phyloP scores from a whole-genome alignment of 163 green algal genomes.

The Botryococcus braunii region DNA sequence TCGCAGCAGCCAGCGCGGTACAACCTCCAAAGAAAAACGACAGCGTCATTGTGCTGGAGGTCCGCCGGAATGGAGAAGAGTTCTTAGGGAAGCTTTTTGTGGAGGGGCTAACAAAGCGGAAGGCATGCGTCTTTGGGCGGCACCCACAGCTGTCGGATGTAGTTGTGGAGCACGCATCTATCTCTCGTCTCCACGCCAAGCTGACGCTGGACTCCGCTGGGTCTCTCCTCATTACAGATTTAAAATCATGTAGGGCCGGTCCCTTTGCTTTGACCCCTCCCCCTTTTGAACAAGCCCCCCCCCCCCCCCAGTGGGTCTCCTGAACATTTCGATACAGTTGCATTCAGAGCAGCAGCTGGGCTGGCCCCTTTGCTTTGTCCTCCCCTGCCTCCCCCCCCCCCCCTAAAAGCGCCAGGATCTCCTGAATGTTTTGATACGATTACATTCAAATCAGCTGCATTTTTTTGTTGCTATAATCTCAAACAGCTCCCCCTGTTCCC shows the following conservation, averaged over 20 bases:
- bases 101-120: no score
- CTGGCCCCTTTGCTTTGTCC: not conserved
- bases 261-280: not conserved
- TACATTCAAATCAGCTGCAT: no score
- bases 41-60: no score
- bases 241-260: conserved; percentile 26
- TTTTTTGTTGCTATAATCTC: no score
- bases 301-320: not conserved
- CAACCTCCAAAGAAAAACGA: no score
- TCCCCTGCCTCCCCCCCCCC: not conserved
- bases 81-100: no score
- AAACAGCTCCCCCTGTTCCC: no score
- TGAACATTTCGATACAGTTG: not conserved
- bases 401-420: no score
- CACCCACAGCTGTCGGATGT: conserved; percentile 34
- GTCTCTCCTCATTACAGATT: conserved; percentile 46
- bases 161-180: conserved; percentile 49
- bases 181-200: conserved; percentile 50
- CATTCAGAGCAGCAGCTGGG: not conserved
- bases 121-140: conserved; percentile 45
- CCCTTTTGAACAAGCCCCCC: no score
- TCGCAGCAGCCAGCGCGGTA: no score
- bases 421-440: no score
- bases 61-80: no score
- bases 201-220: conserved; percentile 39